Evolutionary conservation across 2,329 filamentous ascomycete species (phyloP), one percentile per base, ranked within the genome.

Genomic region (Trichophyton benhamiae): DNA sequence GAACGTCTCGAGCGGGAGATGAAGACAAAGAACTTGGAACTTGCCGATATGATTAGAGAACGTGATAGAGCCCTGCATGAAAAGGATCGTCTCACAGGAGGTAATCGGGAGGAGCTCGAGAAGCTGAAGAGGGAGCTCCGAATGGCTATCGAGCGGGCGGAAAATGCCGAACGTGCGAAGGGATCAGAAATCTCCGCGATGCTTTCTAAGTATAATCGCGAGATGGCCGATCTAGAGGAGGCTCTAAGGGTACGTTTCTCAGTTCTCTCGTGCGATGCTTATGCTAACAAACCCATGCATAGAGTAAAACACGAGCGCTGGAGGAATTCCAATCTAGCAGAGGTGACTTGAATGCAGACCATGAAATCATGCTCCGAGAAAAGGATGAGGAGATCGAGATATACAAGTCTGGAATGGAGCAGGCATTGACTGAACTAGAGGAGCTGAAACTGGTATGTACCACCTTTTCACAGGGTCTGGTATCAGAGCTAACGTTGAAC

Each of bases 311-410:
- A 11, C 85, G 89, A 41, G 87, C 89, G 44, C 78, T 99, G 49
- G 91, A 96, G 30, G 91, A 96, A 33, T 79, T 89, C 44, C 87
- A 91, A 61, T 80, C 85, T 70, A 90, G 87, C 74, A 81, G 89
- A 59, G 83, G 85, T 27, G 89, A 95, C 65, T 88, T 89, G 48
- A 87, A 87, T 72, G 88, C 87, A 0, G 94, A 97, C 70, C 84
- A 96, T 22, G 91, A 96, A 72, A 83, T 87, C 64, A 82, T 89
- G 59, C 81, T 99, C 36, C 87, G 87, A 55, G 94, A 97, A 65
- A 97, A 96, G 79, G 94, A 99, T 72, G 91, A 96, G 69, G 94
- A 99, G 76, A 84, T 99, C 27, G 94, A 97, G 75, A 91, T 97
- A 55, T 96, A 96, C 82, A 96, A 96, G 78, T 90, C 91, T 53